phyloP scores from a whole-genome alignment of 306 rosid genomes.

The Delonix regia region DNA sequence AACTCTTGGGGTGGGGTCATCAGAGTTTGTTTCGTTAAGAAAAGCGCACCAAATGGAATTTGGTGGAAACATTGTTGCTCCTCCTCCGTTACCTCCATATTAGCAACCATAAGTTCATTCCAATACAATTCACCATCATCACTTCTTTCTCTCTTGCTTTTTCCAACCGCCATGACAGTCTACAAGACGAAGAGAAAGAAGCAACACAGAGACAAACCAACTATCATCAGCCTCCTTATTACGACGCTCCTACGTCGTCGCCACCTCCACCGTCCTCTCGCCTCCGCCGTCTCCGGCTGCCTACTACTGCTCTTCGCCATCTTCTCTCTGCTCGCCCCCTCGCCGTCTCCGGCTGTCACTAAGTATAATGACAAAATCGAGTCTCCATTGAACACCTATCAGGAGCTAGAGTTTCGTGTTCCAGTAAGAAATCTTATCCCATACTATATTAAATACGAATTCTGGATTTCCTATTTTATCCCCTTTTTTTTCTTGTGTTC shows the following conservation, averaged over 20 bases:
- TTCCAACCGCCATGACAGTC: slow-evolving; percentile 2
- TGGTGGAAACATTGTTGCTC: background rate
- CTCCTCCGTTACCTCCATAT: background rate
- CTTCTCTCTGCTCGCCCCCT: slow-evolving; percentile 50
- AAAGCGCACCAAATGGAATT: background rate
- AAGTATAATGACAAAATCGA: slow-evolving; percentile 39
- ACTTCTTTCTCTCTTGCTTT: background rate
- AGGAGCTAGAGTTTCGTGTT: slow-evolving; percentile 37
- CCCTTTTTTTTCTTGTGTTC: background rate
- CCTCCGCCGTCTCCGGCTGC: slow-evolving; percentile 57
- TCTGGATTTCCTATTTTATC: slow-evolving; percentile 2
- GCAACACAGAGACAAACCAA: slow-evolving; percentile 21
- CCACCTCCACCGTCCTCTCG: slow-evolving; percentile 50
- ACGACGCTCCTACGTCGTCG: slow-evolving; percentile 44
- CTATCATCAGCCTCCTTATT: slow-evolving; percentile 30
- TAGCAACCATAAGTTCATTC: background rate
- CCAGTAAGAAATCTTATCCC: slow-evolving; percentile 34
- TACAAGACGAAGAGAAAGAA: slow-evolving; percentile 47
- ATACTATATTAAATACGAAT: background rate
- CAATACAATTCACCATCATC: background rate
- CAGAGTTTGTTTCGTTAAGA: background rate
- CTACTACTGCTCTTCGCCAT: slow-evolving; percentile 57
- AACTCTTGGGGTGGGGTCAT: background rate
- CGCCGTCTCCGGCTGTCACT: background rate
- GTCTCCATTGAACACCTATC: slow-evolving; percentile 30